These are phyloP conservation scores for Trichosanthes truncata DNA, from an alignment of 306 rosid genomes.

Conservation along the genomic window DNA sequence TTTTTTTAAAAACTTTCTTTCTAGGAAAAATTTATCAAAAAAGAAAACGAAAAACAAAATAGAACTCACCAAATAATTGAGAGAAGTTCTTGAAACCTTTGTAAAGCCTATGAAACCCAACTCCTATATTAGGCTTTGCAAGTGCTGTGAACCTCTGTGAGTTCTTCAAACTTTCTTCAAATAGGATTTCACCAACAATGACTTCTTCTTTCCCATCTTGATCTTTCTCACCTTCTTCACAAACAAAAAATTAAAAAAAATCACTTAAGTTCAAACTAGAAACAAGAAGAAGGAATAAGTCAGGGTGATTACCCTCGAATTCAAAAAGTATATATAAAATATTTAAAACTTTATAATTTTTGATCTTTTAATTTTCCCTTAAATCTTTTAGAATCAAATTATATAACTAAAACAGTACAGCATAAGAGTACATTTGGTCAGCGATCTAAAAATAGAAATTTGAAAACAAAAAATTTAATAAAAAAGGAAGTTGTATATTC, in stretches of 20 bases:
- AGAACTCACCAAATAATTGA: constrained; percentile 61
- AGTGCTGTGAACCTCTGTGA: constrained; percentile 28
- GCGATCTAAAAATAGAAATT: neutral
- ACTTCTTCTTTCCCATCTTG: constrained; percentile 21
- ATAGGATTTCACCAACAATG: constrained; percentile 16
- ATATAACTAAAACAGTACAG: neutral
- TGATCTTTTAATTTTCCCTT: neutral
- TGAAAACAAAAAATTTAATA: too few species aligned
- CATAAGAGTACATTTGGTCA: neutral
- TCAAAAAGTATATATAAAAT: neutral
- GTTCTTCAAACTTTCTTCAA: constrained; percentile 53
- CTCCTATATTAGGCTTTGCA: constrained; percentile 57
- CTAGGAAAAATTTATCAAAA: neutral
- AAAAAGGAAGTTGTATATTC: too few species aligned
- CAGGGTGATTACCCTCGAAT: neutral
- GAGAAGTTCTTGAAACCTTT: constrained; percentile 91
- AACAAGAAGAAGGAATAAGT: neutral
- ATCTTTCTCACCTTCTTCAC: constrained; percentile 31
- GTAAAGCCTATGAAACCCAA: constrained; percentile 49
- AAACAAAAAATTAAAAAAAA: neutral
- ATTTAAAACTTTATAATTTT: neutral
- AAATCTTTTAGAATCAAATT: neutral
- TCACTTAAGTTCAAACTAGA: neutral
- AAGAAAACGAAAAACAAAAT: neutral
- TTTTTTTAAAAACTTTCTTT: too few species aligned